Evolutionary conservation across 257 asterid genomes (phyloP), one percentile per base, ranked within the genome.

Genomic region (Phtheirospermum japonicum): DNA sequence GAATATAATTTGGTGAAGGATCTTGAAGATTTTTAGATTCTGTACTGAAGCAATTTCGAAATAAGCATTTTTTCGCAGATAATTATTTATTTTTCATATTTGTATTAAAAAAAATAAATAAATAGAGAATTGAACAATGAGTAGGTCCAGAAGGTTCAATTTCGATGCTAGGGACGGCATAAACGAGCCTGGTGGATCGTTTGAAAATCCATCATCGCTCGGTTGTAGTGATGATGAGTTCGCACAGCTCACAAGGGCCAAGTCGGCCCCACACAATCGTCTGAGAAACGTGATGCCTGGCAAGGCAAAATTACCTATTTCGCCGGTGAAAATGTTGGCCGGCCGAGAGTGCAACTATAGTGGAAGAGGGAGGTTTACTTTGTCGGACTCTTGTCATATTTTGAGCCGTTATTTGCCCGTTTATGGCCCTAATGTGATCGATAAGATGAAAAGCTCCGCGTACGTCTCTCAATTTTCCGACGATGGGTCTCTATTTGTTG

Each of bases 401-500:
- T 45, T 82, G 72, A 85, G 84, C 77, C 81, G 86, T 37, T 92
- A 89, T 82, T 75, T 86, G 67, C 99, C 99, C 0, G 71, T 77
- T 33, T 14, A 66, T 54, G 81, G 86, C 18, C 99, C 99, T 45
- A 53, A 76, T 4, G 75, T 68, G 50, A 28, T 92, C 5, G 96
- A 92, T 72, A 71, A 56, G 78, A 80, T 86, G 94, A 67, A 52
- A 17, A 89, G 95, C 50, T 70, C 84, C 64, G 83, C 86, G 7
- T 92, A 89, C 42, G 83, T 87, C 19, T 86, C 99, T 14, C 99
- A 89, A 52, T 92, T 86, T 81, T 89, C 99, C 0, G 70, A 73
- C 5, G 97, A 92, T 51, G 99, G 99, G 45, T 86, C 97, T 66
- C 85, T 89, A 37, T 87, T 92, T 54, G 77, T 89, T 64, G 94